Percentiles rank a stretch among this genome's conserved stretches.
phyloP scores from a whole-genome alignment of 2,329 filamentous ascomycete genomes.

The Neonectria magnoliae region DNA sequence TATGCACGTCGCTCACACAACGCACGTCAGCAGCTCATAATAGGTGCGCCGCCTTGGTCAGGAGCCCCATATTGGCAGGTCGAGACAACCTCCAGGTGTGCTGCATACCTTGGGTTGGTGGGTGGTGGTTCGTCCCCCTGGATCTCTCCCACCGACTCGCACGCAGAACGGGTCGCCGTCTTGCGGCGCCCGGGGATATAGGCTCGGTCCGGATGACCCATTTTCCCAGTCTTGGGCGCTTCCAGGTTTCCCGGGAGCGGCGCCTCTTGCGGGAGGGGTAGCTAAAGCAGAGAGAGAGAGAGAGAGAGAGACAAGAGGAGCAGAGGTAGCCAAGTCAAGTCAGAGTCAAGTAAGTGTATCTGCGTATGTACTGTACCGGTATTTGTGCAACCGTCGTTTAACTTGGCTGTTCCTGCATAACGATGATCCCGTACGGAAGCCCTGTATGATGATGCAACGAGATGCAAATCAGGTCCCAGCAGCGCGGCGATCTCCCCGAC shows the following conservation, averaged over 20 bases:
- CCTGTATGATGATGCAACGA: slow-evolving; percentile 3
- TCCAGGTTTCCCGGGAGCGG: neutral
- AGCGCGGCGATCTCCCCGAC: slow-evolving; percentile 5
- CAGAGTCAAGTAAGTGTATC: no score
- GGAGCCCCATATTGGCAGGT: slow-evolving; percentile 13
- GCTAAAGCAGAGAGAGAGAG: no score
- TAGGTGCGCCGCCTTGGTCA: slow-evolving; percentile 3
- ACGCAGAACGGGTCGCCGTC: slow-evolving; percentile 6
- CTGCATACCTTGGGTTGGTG: slow-evolving; percentile 7
- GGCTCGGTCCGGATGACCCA: slow-evolving; percentile 18
- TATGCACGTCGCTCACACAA: slow-evolving; percentile 15
- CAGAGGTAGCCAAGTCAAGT: neutral
- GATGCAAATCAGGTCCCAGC: slow-evolving; percentile 3
- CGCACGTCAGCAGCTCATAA: slow-evolving; percentile 21
- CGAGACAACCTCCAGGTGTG: slow-evolving; percentile 2
- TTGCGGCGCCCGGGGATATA: slow-evolving; percentile 19
- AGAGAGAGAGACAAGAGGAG: neutral
- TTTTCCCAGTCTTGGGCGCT: slow-evolving; percentile 2
- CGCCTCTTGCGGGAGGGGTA: slow-evolving; percentile 16
- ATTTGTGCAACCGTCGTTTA: neutral
- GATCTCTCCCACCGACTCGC: slow-evolving; percentile 4
- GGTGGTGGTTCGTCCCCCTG: slow-evolving; percentile 5
- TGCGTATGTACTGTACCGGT: no score
- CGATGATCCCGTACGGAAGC: neutral
- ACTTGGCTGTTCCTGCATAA: slow-evolving; percentile 14